Evolutionary conservation across 2,329 filamentous ascomycete species (phyloP).

Genomic region (Fusarium praegraminearum): DNA sequence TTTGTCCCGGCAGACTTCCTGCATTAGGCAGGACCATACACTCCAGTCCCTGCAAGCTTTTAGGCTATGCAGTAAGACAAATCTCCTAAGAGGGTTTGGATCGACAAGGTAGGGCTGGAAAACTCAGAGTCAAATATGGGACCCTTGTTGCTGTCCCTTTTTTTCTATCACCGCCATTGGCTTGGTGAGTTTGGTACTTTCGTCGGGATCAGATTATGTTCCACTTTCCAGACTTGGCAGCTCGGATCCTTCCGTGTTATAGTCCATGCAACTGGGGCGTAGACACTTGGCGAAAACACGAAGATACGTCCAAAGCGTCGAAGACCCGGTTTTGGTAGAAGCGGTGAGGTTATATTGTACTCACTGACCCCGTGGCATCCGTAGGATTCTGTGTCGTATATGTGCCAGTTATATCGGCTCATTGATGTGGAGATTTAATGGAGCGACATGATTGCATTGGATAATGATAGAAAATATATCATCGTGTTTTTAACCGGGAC

Average conservation of each 20-base stretch:
- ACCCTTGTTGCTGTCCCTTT: neutral
- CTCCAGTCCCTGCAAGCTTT: neutral
- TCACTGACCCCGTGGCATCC: neutral
- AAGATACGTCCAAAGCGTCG: neutral
- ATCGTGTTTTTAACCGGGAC: fast-evolving
- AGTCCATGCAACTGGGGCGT: neutral
- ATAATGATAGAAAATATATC: neutral
- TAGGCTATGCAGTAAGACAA: neutral
- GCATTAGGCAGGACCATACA: neutral
- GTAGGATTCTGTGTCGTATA: too few relatives aligned
- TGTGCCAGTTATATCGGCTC: neutral
- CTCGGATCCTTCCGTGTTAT: neutral
- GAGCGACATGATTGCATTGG: neutral
- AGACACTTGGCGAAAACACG: neutral
- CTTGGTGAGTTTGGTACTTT: neutral
- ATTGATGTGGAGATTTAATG: neutral
- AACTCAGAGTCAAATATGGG: neutral
- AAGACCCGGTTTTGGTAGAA: neutral
- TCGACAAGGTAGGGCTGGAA: neutral
- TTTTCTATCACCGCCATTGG: neutral
- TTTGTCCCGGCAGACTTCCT: neutral
- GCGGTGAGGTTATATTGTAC: neutral
- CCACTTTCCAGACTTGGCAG: neutral
- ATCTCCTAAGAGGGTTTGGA: neutral
- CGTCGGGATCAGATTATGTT: neutral